Base-by-base conservation (phyloP, 2,329 filamentous ascomycete species). In the Teratosphaeria pseudoeucalypti region DNA sequence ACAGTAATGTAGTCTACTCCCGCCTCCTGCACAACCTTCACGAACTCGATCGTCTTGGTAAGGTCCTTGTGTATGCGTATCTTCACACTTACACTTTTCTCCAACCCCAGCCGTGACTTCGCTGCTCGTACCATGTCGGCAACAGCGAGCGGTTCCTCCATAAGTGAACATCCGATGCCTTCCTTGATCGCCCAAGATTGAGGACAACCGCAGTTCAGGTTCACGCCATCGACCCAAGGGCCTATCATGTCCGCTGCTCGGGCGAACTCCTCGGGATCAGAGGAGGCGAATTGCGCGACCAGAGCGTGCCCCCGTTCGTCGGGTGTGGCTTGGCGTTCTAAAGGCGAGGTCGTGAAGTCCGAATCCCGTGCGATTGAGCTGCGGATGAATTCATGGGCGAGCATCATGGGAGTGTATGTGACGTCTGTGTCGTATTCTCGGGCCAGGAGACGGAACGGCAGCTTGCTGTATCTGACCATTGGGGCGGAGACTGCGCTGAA, bases 171-270 rank as follows among this genome's bases (percentile, higher is more conserved):
- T 5, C 86, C 86, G 2, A 89, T 77, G 1, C 78, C 82, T 70
- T 86, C 84, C 52, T 85, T 82, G 66, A 86, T 86, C 0, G 86
- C 86, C 86, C 86, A 89, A 6, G 82, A 82, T 72, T 89, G 86
- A 7, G 86, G 86, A 67, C 86, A 89, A 11, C 86, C 86, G 71
- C 86, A 89, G 74, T 89, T 89, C 49, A 89, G 76, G 66, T 89
- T 85, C 2, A 89, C 80, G 63, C 86, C 86, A 66, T 80, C 81
- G 57, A 83, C 81, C 68, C 76, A 83, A 1, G 85, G 85, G 0
- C 79, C 81, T 2, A 84, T 82, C 55, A 89, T 79, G 26, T 80
- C 77, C 0, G 85, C 80, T 11, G 86, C 85, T 34, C 85, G 79
- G 14, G 82, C 78, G 53, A 89, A 77, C 69, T 89, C 86, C 3